Percentiles rank a stretch among this genome's conserved stretches.
These are phyloP conservation scores for Candida tunisiensis DNA, from an alignment of 1,139 yeast genomes.

Conservation along the genomic window DNA sequence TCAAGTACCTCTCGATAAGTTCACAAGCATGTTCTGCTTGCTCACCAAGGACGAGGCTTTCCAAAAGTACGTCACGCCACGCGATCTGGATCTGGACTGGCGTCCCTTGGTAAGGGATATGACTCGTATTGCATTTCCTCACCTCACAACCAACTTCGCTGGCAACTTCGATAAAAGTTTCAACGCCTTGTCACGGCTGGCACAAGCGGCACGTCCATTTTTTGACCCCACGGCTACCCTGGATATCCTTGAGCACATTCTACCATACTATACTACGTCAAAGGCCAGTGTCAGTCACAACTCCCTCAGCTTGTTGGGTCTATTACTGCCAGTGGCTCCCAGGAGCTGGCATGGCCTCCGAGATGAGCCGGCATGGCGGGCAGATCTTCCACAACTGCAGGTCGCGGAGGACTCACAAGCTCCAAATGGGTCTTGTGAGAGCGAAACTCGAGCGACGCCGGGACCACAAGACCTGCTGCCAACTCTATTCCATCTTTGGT, in stretches of 20 bases:
- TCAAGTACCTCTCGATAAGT: constrained; percentile 39
- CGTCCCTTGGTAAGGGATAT: constrained; percentile 7
- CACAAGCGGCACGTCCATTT: constrained; percentile 31
- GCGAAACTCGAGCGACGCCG: neutral
- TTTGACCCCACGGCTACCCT: constrained; percentile 18
- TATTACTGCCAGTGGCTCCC: constrained; percentile 15
- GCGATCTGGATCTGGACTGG: constrained; percentile 13
- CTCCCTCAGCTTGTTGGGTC: constrained; percentile 24
- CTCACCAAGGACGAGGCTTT: constrained; percentile 21
- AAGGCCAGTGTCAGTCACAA: constrained; percentile 44
- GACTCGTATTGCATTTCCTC: constrained; percentile 10
- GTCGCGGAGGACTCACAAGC: too few relatives aligned
- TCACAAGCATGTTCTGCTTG: constrained; percentile 45
- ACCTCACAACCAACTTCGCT: constrained; percentile 9
- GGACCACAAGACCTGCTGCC: constrained; percentile 22
- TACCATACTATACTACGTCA: constrained; percentile 36
- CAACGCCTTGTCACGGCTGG: constrained; percentile 26
- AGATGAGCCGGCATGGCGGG: neutral
- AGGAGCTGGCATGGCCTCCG: neutral
- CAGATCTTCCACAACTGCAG: too few relatives aligned
- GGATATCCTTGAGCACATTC: constrained; percentile 27
- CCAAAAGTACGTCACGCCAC: constrained; percentile 8
- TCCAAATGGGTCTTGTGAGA: too few relatives aligned
- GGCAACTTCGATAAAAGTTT: constrained; percentile 21
- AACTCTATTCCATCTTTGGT: constrained; percentile 62